A percentile compares a stretch with the other conserved stretches of the same genome.
These are phyloP conservation scores for Dioscorea alata DNA, from an alignment of 106 monocot species.

Conservation along the genomic window DNA sequence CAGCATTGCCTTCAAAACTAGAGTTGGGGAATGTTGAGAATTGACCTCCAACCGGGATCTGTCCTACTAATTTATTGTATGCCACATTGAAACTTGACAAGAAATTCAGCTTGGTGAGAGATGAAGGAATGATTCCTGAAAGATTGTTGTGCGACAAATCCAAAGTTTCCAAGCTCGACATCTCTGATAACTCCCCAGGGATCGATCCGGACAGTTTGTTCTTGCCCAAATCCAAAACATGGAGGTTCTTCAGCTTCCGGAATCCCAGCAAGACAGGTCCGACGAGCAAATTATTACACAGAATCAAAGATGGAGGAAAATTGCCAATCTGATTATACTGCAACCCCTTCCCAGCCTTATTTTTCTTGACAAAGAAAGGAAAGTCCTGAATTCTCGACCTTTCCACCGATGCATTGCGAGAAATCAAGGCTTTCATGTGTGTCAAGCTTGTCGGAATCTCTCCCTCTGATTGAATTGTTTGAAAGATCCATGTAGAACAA, in stretches of 20 bases:
- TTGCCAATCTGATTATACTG: conserved; percentile 32
- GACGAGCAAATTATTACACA: conserved; percentile 28
- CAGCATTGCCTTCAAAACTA: conserved; percentile 24
- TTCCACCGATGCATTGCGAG: conserved; percentile 1
- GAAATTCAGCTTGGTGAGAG: conserved; percentile 29
- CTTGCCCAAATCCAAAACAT: conserved; percentile 33
- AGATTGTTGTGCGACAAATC: conserved; percentile 52
- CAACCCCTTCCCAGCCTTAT: conserved; percentile 12
- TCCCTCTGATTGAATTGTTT: conserved; percentile 50
- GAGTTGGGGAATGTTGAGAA: conserved; percentile 39
- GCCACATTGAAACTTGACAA: conserved; percentile 37
- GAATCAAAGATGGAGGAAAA: conserved; percentile 37
- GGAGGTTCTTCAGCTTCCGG: conserved; percentile 27
- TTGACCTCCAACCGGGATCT: conserved; percentile 31
- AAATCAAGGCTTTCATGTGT: conserved; percentile 20
- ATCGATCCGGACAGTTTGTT: conserved; percentile 35
- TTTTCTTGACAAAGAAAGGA: conserved; percentile 27
- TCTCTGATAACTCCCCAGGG: conserved; percentile 33
- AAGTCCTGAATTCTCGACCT: conserved; percentile 1
- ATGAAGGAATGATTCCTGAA: conserved; percentile 28
- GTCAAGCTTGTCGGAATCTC: conserved; percentile 37
- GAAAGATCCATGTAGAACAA: conserved; percentile 59
- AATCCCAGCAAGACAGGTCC: conserved; percentile 25
- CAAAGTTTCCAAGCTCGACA: conserved; percentile 36
- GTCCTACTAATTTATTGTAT: conserved; percentile 37